A percentile compares a stretch with the other conserved stretches of the same genome.
Conservation (phyloP, 148 eudicot genomes). For the Chenopodium album region DNA sequence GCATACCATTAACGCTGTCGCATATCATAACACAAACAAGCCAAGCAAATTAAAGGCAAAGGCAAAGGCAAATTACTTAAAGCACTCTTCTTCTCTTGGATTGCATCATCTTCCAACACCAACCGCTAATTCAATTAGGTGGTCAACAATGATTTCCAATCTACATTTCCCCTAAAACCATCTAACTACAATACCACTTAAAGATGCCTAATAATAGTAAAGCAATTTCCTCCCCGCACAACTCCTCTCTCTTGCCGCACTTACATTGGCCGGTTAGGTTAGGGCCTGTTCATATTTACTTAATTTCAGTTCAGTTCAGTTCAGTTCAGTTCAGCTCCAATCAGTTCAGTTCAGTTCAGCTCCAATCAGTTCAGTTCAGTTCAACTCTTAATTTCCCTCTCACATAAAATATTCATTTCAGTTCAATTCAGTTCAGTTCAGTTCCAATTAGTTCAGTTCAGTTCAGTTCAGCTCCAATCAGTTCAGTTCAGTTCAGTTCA, state of each 20-base stretch:
- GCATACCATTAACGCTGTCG: constrained; percentile 34
- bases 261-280: not conserved
- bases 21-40: constrained; percentile 12
- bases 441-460: too few species aligned
- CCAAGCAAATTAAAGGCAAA: constrained; percentile 19
- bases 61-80: not conserved
- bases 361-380: too few species aligned
- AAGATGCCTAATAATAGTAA: not conserved
- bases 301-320: too few species aligned
- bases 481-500: too few species aligned
- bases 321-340: too few species aligned
- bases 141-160: constrained; percentile 20
- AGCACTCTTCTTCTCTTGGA: constrained; percentile 16
- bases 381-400: too few species aligned
- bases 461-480: too few species aligned
- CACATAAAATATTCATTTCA: too few species aligned
- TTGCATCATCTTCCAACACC: constrained; percentile 35
- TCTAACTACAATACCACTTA: not conserved
- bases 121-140: constrained; percentile 12
- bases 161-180: not conserved
- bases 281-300: too few species aligned
- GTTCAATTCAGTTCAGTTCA: too few species aligned
- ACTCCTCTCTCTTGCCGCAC: not conserved
- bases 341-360: too few species aligned
- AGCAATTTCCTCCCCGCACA: not conserved